Conservation (phyloP, 2,329 filamentous ascomycete species). For the Arthrobotrys entomopaga region DNA sequence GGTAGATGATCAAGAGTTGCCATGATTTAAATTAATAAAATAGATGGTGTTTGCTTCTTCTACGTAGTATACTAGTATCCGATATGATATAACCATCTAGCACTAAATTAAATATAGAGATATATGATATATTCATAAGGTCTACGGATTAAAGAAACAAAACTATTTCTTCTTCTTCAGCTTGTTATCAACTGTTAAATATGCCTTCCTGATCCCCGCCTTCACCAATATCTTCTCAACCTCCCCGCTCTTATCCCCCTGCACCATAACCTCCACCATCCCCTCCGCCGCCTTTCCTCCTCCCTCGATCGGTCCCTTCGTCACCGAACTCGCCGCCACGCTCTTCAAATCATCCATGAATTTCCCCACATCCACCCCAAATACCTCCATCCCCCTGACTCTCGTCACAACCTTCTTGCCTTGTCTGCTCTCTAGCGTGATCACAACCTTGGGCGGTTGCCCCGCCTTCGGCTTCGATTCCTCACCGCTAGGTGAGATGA, state of each 20-base stretch:
- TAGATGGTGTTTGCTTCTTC: too few relatives aligned
- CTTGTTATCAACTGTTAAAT: conserved; percentile 74
- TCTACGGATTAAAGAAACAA: background rate
- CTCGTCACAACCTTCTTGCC: conserved; percentile 75
- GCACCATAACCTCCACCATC: conserved; percentile 74
- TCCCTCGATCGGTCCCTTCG: conserved; percentile 71
- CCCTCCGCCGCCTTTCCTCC: conserved; percentile 70
- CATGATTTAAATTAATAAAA: too few relatives aligned
- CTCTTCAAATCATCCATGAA: conserved; percentile 75
- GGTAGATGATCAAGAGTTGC: too few relatives aligned
- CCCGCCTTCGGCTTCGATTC: conserved; percentile 72
- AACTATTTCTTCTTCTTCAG: conserved; percentile 70
- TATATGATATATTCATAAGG: background rate
- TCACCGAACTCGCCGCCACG: conserved; percentile 75
- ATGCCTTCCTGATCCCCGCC: conserved; percentile 71
- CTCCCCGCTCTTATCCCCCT: conserved; percentile 73
- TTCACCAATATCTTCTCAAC: conserved; percentile 70
- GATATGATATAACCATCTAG: too few relatives aligned
- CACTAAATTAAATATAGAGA: too few relatives aligned
- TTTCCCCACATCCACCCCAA: conserved; percentile 70
- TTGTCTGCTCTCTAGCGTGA: conserved; percentile 72
- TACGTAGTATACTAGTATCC: too few relatives aligned
- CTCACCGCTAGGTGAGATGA: conserved; percentile 66
- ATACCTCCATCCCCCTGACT: conserved; percentile 71
- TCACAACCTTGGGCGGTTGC: conserved; percentile 69